Evolutionary conservation across 2,329 filamentous ascomycete species (phyloP), one percentile per base, ranked within the genome.

Genomic region (Microdochium bolleyi): DNA sequence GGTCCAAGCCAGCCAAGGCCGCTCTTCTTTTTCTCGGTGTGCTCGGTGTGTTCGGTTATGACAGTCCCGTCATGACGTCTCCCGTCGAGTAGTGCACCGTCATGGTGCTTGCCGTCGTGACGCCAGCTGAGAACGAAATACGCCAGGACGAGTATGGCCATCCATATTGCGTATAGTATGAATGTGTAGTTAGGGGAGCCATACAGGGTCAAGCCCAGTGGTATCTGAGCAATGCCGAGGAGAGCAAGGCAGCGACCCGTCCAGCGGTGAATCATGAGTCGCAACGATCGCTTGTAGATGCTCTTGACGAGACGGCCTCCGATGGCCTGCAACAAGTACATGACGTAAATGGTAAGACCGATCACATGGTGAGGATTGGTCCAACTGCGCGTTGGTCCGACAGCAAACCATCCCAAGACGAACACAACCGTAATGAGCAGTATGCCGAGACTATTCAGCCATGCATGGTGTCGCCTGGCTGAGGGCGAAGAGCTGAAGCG

Each of bases 301-400:
- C 76, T 71, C 53, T 70, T 73, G 38, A 91, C 80, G 41, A 88
- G 71, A 51, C 80, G 79, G 2, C 88, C 88, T 25, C 84, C 85
- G 2, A 92, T 62, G 16, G 85, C 78, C 64, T 94, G 89, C 3
- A 88, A 69, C 48, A 90, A 66, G 32, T 92, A 79, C 49, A 90
- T 70, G 48, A 85, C 79, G 64, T 91, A 92, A 48, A 95, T 82
- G 25, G 88, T 87, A 32, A 92, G 76, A 14, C 89, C 89, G 57
- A 94, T 92, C 56, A 87, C 88, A 68, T 95, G 89, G 65, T 95
- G 89, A 0, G 89, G 89, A 64, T 95, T 95, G 9, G 86, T 85
- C 61, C 91, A 70, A 58, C 80, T 88, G 54, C 88, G 77, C 48
- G 78, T 74, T 0, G 84, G 83, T 0, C 89, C 89, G 13, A 94